phyloP scores from a whole-genome alignment of 345 rosid genomes.

The Draba incana region DNA sequence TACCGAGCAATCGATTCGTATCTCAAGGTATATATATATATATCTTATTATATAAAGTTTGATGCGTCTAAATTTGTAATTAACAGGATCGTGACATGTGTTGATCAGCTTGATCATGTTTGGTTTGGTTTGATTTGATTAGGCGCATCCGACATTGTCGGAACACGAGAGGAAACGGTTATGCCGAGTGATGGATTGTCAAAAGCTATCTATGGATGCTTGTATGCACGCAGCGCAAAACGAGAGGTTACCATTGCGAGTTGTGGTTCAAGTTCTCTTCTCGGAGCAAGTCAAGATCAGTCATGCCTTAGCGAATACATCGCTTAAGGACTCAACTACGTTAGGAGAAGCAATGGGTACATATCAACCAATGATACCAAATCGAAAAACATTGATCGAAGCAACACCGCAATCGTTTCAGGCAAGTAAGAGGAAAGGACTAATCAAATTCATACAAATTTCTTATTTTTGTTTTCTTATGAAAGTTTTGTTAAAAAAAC shows the following conservation, averaged over 20 bases:
- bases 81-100: too few species aligned
- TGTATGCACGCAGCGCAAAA: conserved; percentile 98
- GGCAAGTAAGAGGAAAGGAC: conserved; percentile 41
- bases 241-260: conserved; percentile 85
- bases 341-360: conserved; percentile 51
- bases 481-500: conserved; percentile 9
- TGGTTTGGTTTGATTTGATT: background rate
- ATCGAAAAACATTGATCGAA: conserved; percentile 83
- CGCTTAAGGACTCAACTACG: conserved; percentile 57
- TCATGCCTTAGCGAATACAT: conserved; percentile 70
- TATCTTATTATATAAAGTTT: too few species aligned
- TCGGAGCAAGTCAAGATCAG: conserved; percentile 94
- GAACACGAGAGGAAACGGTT: conserved; percentile 96
- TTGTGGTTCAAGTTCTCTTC: conserved; percentile 95
- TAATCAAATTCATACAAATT: background rate
- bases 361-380: conserved; percentile 74
- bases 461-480: background rate
- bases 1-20: conserved; percentile 96
- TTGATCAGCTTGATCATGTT: background rate
- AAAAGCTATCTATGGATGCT: conserved; percentile 94
- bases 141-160: conserved; percentile 95
- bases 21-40: conserved; percentile 76
- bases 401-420: conserved; percentile 93
- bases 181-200: conserved; percentile 97
- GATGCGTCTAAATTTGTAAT: too few species aligned